phyloP scores from a whole-genome alignment of 2,329 filamentous ascomycete genomes.

The Periconia sp. region DNA sequence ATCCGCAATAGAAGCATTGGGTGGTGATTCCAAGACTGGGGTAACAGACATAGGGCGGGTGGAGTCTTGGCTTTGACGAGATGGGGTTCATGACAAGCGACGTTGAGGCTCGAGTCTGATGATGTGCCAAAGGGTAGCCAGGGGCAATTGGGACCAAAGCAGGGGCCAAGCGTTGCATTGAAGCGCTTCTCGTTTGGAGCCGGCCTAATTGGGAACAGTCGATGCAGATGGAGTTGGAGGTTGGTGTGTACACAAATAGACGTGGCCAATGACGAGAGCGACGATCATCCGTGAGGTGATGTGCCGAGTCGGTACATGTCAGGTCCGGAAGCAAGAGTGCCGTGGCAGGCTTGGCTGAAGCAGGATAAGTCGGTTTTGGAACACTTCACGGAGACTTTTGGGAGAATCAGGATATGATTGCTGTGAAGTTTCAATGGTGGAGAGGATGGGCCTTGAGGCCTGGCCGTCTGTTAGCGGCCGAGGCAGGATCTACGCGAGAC shows the following conservation, averaged over 20 bases:
- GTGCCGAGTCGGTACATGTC: conserved; percentile 25
- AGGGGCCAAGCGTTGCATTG: conserved; percentile 19
- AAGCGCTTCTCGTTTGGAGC: conserved; percentile 21
- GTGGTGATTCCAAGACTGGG: conserved; percentile 28
- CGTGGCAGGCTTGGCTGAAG: conserved; percentile 20
- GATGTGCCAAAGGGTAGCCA: conserved; percentile 21
- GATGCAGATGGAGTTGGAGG: conserved; percentile 34
- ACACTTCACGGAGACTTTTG: conserved; percentile 20
- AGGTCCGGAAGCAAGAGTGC: background rate
- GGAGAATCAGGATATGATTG: conserved; percentile 16
- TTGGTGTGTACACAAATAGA: conserved; percentile 23
- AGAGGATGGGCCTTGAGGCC: background rate
- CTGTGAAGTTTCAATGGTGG: conserved; percentile 12
- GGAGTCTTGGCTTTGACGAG: background rate
- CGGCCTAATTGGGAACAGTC: conserved; percentile 16
- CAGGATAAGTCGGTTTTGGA: conserved; percentile 21
- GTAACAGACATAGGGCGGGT: conserved; percentile 3
- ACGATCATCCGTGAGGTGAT: conserved; percentile 19
- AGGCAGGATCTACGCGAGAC: no score
- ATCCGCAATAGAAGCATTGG: conserved; percentile 24
- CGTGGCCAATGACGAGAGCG: conserved; percentile 26
- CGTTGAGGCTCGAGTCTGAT: conserved; percentile 32
- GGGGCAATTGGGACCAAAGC: conserved; percentile 20
- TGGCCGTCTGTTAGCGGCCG: no score
- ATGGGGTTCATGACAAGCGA: conserved; percentile 10